Percentiles rank a stretch among this genome's conserved stretches.
Evolutionary conservation across 305 asterid species (phyloP).

Genomic region (Fraxinus sp.): DNA sequence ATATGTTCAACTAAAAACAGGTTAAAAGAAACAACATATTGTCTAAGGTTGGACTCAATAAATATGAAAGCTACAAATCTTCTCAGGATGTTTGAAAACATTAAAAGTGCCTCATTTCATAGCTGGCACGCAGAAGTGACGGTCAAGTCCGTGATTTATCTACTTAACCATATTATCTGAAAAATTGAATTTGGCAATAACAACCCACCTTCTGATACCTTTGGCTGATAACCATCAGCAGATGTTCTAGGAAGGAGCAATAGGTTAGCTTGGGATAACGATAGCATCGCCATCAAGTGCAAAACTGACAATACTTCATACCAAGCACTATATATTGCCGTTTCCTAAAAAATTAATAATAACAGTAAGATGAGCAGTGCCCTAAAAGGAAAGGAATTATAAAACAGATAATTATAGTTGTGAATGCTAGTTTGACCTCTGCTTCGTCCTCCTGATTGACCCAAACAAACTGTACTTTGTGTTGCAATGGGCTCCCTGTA

Average conservation of each 20-base stretch:
- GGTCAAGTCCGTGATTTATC: background rate
- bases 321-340: constrained; percentile 86
- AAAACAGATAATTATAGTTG: constrained; percentile 5
- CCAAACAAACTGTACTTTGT: constrained; percentile 89
- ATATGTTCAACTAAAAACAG: background rate
- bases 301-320: constrained; percentile 81
- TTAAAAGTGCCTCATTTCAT: background rate
- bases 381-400: constrained; percentile 20
- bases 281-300: constrained; percentile 94
- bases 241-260: constrained; percentile 91
- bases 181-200: background rate
- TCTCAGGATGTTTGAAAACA: background rate
- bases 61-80: constrained; percentile 5
- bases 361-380: constrained; percentile 26
- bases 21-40: background rate
- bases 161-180: constrained; percentile 5
- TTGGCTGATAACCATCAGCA: constrained; percentile 78
- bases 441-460: constrained; percentile 95
- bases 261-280: constrained; percentile 87
- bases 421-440: constrained; percentile 56
- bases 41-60: background rate
- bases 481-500: constrained; percentile 88
- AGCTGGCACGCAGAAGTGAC: background rate
- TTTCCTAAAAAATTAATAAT: constrained; percentile 56
- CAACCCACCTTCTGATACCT: constrained; percentile 91